A percentile compares a stretch with the other conserved stretches of the same genome.
Conservation (phyloP, 345 rosid genomes). For the Cardiospermum halicacabum region DNA sequence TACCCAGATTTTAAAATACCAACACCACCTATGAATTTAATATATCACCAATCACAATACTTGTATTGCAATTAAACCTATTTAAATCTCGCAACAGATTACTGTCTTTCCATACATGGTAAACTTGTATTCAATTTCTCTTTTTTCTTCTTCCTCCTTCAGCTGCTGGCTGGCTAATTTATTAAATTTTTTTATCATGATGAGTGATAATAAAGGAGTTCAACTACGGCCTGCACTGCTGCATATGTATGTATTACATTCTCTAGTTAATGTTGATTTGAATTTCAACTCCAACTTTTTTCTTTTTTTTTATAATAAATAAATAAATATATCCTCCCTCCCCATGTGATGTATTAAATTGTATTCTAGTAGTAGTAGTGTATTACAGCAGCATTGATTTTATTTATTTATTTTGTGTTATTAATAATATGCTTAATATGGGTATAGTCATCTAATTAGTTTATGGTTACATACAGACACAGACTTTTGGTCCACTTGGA, state of each 20-base stretch:
- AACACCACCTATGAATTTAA: constrained; percentile 50
- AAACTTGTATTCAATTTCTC: not conserved
- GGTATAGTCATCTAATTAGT: no score
- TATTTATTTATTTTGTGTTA: no score
- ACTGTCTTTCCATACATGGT: not conserved
- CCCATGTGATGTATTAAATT: constrained; percentile 22
- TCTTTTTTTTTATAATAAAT: no score
- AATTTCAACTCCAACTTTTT: no score
- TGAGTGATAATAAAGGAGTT: not conserved
- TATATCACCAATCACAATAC: constrained; percentile 46
- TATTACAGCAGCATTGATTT: no score
- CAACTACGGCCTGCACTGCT: not conserved
- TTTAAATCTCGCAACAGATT: constrained; percentile 19
- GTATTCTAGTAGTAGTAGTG: no score
- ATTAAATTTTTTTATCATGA: no score
- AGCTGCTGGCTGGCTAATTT: not conserved
- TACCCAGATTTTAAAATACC: constrained; percentile 24
- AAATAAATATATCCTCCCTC: not conserved
- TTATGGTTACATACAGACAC: no score
- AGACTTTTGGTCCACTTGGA: no score
- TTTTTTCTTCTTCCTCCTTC: not conserved
- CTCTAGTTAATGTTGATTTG: not conserved
- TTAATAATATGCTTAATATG: no score
- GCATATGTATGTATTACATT: not conserved
- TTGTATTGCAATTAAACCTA: constrained; percentile 26